Conservation (phyloP, 2,329 filamentous ascomycete species). For the Diaporthe batatas region DNA sequence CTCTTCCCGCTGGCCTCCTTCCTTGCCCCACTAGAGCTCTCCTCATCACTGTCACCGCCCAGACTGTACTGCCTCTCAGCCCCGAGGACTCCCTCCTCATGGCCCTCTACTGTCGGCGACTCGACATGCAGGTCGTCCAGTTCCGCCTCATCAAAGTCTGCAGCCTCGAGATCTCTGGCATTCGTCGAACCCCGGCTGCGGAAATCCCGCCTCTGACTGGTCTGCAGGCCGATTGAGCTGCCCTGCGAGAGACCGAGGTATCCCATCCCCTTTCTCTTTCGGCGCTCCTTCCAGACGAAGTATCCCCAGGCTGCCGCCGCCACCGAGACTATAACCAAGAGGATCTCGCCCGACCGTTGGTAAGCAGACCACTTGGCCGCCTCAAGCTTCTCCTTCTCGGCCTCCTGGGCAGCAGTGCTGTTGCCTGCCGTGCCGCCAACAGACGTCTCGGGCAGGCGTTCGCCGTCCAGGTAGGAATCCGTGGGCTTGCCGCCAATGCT, state of each 20-base stretch:
- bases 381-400: conserved; percentile 79
- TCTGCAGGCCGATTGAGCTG: conserved; percentile 56
- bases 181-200: conserved; percentile 57
- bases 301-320: conserved; percentile 82
- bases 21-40: conserved; percentile 51
- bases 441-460: conserved; percentile 82
- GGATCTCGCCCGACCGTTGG: conserved; percentile 86
- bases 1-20: conserved; percentile 44
- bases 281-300: conserved; percentile 74
- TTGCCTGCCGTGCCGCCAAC: conserved; percentile 76
- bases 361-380: conserved; percentile 92
- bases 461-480: conserved; percentile 86
- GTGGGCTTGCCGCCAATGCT: conserved; percentile 85
- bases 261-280: conserved; percentile 59
- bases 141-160: conserved; percentile 76
- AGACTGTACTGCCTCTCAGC: conserved; percentile 67
- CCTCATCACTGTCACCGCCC: conserved; percentile 69
- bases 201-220: conserved; percentile 51
- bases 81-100: conserved; percentile 46
- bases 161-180: conserved; percentile 70
- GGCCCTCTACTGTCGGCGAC: conserved; percentile 58
- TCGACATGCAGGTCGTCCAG: conserved; percentile 71
- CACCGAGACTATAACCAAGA: conserved; percentile 83
- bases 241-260: conserved; percentile 64
- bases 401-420: conserved; percentile 72